Base-by-base conservation (phyloP, 129 eudicot species). In the Arctium lappa region DNA sequence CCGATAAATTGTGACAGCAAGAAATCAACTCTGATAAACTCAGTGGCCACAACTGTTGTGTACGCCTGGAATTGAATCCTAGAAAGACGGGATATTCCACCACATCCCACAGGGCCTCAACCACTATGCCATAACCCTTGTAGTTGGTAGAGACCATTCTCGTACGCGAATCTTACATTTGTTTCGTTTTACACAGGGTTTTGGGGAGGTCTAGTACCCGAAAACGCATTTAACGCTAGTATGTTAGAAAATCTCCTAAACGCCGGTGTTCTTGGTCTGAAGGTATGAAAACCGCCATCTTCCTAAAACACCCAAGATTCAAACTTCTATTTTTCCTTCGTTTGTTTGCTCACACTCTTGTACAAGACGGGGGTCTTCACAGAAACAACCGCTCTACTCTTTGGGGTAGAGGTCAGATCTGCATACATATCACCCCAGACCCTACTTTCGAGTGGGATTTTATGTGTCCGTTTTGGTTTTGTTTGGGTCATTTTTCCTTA, bases 151-250 rank as follows among this genome's bases (percentile, higher is more conserved):
- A 22, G 27, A 22, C 27, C 27, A 22, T 22, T 22, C 27, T 22
- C 27, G 27, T 22, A 22, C 27, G 27, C 27, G 27, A 22, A 22
- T 22, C 40, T 4, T 37, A 3, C 53, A 53, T 33, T 75, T 72
- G 22, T 68, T 86, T 77, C 32, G 78, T 33, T 56, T 56, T 72
- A 37, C 50, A 29, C 72, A 93, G 99, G 99, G 82, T 96, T 96
- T 74, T 96, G 99, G 99, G 99, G 99, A 80, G 99, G 99, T 79
- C 91, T 96, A 71, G 98, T 91, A 48, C 99, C 99, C n/a, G 98
- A 93, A 76, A 96, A 96, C 85, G 99, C 99, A 69, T 85, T 84
- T 66, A 91, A 96, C 77, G 65, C 88, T 84, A 96, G 89, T 88
- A 75, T 88, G 66, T 84, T 96, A 44, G 92, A 96, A 85, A 79